Percentiles rank a stretch among this genome's conserved stretches.
Evolutionary conservation across 345 rosid species (phyloP).

Genomic region (Pugionium cornutum): DNA sequence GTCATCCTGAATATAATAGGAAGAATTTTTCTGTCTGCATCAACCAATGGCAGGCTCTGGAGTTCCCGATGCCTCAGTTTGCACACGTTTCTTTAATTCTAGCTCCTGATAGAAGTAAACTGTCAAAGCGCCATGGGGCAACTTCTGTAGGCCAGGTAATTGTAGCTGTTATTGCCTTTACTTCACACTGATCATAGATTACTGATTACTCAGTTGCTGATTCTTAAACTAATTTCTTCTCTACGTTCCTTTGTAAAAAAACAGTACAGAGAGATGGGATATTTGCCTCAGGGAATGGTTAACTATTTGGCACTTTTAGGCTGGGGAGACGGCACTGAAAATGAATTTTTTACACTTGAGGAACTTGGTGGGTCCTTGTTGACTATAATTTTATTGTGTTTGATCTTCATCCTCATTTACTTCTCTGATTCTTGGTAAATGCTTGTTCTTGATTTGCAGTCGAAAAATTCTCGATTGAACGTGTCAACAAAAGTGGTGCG

Average conservation of each 20-base stretch:
- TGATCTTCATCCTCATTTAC: constrained; percentile 1
- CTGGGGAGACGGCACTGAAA: constrained; percentile 99
- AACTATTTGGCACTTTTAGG: constrained; percentile 93
- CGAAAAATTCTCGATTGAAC: constrained; percentile 76
- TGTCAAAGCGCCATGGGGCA: constrained; percentile 94
- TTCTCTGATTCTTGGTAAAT: constrained; percentile 29
- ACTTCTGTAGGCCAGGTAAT: constrained; percentile 94
- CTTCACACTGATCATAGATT: constrained; percentile 7
- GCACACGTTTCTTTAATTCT: constrained; percentile 95
- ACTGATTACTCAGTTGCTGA: constrained; percentile 1
- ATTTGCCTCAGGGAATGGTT: constrained; percentile 89
- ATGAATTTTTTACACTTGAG: constrained; percentile 83
- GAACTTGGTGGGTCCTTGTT: constrained; percentile 65
- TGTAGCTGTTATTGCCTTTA: constrained; percentile 24
- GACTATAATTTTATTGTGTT: background rate
- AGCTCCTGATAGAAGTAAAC: constrained; percentile 91
- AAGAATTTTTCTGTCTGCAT: constrained; percentile 29
- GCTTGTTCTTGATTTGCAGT: constrained; percentile 52
- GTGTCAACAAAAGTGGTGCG: constrained; percentile 90
- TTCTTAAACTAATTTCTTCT: constrained; percentile 8
- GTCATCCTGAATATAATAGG: constrained; percentile 19
- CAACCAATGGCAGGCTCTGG: constrained; percentile 68
- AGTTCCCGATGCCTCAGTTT: constrained; percentile 81
- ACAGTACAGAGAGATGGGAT: constrained; percentile 95
- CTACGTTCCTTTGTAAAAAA: constrained; percentile 2